Conservation (phyloP, 768 basidiomycete species). For the Collybiopsis luxurians region DNA sequence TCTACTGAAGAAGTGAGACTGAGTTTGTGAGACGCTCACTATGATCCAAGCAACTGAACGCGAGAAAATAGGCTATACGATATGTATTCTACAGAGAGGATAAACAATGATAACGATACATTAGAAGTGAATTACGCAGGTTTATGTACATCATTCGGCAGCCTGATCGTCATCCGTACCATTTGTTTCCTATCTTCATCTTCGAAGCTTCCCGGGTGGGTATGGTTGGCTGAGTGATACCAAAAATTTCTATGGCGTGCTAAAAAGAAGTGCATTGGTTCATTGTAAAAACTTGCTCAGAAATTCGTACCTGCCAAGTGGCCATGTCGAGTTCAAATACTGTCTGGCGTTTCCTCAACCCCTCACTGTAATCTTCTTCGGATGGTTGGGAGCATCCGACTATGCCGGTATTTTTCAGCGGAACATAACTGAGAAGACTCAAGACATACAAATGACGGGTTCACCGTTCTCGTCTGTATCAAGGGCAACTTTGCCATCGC, state of each 20-base stretch:
- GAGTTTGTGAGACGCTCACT: too few species aligned
- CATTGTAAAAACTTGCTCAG: background rate
- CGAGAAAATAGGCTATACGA: too few species aligned
- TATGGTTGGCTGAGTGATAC: constrained; percentile 73
- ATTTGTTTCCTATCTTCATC: constrained; percentile 59
- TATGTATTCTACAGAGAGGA: too few species aligned
- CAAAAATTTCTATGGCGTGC: constrained; percentile 86
- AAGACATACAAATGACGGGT: constrained; percentile 61
- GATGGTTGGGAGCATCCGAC: constrained; percentile 64
- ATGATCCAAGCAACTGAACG: too few species aligned
- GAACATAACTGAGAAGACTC: background rate
- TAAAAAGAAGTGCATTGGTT: constrained; percentile 23
- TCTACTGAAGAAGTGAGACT: too few species aligned
- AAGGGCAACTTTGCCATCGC: constrained; percentile 77
- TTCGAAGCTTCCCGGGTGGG: constrained; percentile 66
- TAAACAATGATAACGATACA: too few species aligned
- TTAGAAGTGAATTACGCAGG: too few species aligned
- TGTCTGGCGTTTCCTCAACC: constrained; percentile 76
- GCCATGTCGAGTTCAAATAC: constrained; percentile 91
- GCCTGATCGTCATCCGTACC: constrained; percentile 57
- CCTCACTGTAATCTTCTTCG: constrained; percentile 58
- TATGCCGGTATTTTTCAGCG: constrained; percentile 20
- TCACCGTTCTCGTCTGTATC: constrained; percentile 68
- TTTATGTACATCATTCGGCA: too few species aligned
- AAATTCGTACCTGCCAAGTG: constrained; percentile 71